Base-by-base conservation (phyloP, 345 rosid species). In the Syzygium jambos region DNA sequence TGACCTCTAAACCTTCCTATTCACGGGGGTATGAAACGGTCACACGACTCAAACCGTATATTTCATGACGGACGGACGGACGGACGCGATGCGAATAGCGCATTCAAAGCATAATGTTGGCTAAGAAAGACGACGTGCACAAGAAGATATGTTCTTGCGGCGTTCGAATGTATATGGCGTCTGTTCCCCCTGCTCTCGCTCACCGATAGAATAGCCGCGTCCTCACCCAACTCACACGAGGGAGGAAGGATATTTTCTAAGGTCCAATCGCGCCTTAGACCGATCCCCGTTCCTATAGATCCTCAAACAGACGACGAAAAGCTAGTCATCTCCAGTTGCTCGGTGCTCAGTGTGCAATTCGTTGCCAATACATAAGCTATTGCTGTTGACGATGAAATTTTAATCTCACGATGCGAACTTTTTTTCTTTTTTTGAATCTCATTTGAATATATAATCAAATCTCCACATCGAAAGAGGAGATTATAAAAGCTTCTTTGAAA, bases 11-110 rank as follows among this genome's bases (percentile, higher is more conserved):
- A 30, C 6, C 1, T 65, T 30, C 0, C 1, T 9, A 16, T 30
- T 1, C 43, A 1, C 3, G 9, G 11, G 2, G 16, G 78, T 13
- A 65, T 6, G 0, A 0, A 65, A 2, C 2, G 4, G 1, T 30
- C 19, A 16, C 1, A 30, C 1, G 23, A 4, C 3, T 6, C 43
- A 3, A 9, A 68, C 2, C 11, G 19, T 8, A 68, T 16, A 3
- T 29, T 29, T 15, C 11, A 4, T 1, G 17, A 52, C 13, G 0
- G 34, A 27, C 2, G 2, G 17, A 52, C 13, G 0, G 34, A 27
- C 2, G 2, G 19, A n/a, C 0, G 0, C n/a, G 73, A 13, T n/a
- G 34, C 7, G 11, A 19, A 1, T 0, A 5, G 16, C 14, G 1
- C 6, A 15, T 29, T 15, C 8, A 15, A 65, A 65, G 78, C 5